A percentile compares a stretch with the other conserved stretches of the same genome.
Conservation (phyloP, 139 green algal genomes). For the Astrephomene gubernaculifera region DNA sequence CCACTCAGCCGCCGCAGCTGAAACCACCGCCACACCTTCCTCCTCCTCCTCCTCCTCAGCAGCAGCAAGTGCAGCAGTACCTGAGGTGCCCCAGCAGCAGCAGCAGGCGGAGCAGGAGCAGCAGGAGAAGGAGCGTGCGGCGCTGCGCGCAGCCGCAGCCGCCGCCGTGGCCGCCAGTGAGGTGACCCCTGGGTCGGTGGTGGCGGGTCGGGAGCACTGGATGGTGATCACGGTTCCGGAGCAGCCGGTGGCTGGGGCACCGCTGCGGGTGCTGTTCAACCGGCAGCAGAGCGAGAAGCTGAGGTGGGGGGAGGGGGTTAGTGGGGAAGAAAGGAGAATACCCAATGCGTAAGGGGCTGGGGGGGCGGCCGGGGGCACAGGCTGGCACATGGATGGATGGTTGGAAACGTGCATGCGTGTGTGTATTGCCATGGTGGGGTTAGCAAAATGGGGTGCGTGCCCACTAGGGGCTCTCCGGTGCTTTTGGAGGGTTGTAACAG, state of each 20-base stretch:
- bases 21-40: no score
- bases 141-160: constrained; percentile 6
- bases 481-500: no score
- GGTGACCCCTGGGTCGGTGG: background rate
- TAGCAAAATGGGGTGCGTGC: no score
- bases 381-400: background rate
- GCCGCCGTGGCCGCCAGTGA: constrained; percentile 1
- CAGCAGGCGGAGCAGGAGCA: background rate
- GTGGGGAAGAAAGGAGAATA: background rate
- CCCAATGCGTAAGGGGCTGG: background rate
- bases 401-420: background rate
- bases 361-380: background rate
- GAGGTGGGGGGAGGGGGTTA: constrained; percentile 1
- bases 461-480: no score
- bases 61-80: no score
- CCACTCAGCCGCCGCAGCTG: no score
- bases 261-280: constrained; percentile 78
- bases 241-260: constrained; percentile 72
- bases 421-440: no score
- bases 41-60: no score
- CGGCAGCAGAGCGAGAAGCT: constrained; percentile 70
- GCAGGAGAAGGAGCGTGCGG: background rate
- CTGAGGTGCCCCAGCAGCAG: background rate
- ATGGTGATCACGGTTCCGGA: constrained; percentile 81
- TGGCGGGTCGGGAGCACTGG: constrained; percentile 65